Base-by-base conservation (phyloP, 1,284 basidiomycete species). In the Vanrija sp. region DNA sequence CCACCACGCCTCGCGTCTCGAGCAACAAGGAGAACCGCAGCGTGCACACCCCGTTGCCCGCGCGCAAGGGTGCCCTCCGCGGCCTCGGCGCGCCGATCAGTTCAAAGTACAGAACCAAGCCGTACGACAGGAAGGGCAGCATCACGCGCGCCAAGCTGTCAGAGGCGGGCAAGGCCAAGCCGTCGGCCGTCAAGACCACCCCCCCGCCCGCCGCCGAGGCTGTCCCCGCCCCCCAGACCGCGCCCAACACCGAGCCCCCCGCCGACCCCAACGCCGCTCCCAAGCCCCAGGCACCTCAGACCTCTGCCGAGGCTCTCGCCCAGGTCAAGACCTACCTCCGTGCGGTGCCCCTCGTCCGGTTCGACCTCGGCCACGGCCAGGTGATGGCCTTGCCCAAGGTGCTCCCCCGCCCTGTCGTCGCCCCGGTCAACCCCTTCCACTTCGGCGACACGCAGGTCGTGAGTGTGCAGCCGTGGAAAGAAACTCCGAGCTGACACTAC, bases 371-470 rank as follows among this genome's bases (percentile, higher is more conserved):
- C 21, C 21, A 6, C 9, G 34, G 34, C 34, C 9, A 34, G 23
- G 44, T 12, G 10, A 12, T 34, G 9, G 5, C 14, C 40, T 7
- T 42, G 6, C 40, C 40, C 40, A 42, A n/a, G n/a, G 19, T 21
- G 2, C 40, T 42, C 6, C 23, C 45, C 23, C 51, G 50, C 6
- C 55, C 50, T 4, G 19, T n/a, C 43, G 10, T 58, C 1, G 46
- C 54, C 1, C 46, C 46, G 21, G 43, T 57, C 46, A 18, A 28
- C 8, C 16, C 50, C 43, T 25, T 62, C 23, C n/a, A 15, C 23
- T 19, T 59, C 34, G 50, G 38, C 14, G 54, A 21, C 6, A 46
- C 50, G 18, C 16, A 16, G 16, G 53, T 68, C 10, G 69, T 71
- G 51, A 69, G 69, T 65, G 8, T 28, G 6, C 28, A 3, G 28